Conservation (phyloP, 768 basidiomycete genomes). For the Tephrocybe sp. region DNA sequence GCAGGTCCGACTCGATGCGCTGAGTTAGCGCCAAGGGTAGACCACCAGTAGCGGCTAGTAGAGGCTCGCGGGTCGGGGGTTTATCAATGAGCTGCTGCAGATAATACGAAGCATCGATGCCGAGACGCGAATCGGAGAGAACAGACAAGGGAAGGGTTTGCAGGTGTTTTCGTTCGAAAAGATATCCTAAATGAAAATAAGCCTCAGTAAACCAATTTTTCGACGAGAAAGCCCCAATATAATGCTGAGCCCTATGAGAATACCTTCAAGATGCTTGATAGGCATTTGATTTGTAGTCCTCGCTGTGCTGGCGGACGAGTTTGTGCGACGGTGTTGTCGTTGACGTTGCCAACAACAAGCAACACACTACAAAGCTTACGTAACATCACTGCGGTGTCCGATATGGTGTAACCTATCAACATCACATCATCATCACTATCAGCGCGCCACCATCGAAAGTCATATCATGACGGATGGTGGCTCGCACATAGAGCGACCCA, state of each 20-base stretch:
- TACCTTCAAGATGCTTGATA: slow-evolving; percentile 82
- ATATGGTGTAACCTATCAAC: slow-evolving; percentile 6
- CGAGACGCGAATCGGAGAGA: slow-evolving; percentile 88
- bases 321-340: slow-evolving; percentile 30
- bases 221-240: background rate
- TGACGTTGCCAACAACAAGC: slow-evolving; percentile 30
- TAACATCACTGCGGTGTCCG: slow-evolving; percentile 14
- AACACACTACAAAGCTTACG: slow-evolving; percentile 17
- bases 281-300: slow-evolving; percentile 49
- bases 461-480: background rate
- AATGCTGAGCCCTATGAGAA: slow-evolving; percentile 18
- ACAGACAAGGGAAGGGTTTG: slow-evolving; percentile 78
- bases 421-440: slow-evolving; percentile 1
- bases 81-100: slow-evolving; percentile 74
- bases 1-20: slow-evolving; percentile 90
- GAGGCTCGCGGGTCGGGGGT: slow-evolving; percentile 79
- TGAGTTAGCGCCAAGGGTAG: slow-evolving; percentile 84
- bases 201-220: slow-evolving; percentile 8
- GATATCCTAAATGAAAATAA: slow-evolving; percentile 55
- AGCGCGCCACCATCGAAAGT: slow-evolving; percentile 10
- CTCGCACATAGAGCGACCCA: slow-evolving; percentile 1
- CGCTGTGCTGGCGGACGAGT: slow-evolving; percentile 25
- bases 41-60: slow-evolving; percentile 93
- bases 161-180: slow-evolving; percentile 84
- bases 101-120: slow-evolving; percentile 95